Evolutionary conservation across 1,284 basidiomycete genomes (phyloP), one percentile per base, ranked within the genome.

Genomic region (Malassezia cuniculi): DNA sequence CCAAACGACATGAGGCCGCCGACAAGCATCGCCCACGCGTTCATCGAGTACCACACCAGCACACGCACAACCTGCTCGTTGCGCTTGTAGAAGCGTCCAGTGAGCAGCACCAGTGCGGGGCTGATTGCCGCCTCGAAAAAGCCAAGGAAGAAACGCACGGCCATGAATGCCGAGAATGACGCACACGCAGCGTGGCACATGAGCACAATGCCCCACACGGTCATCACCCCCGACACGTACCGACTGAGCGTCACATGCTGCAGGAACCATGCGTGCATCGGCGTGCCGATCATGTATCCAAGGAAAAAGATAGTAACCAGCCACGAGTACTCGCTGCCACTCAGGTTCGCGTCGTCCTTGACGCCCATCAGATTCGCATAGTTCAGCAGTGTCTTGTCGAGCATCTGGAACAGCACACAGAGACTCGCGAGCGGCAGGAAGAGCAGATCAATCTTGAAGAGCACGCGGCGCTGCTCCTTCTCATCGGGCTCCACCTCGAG

Each of bases 401-500:
- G 36, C 31, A 52, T 57, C 28, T 63, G 60, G 6, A 63, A 34
- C 6, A 56, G 27, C 10, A 57, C 53, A 3, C 48, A 34, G 8
- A 53, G n/a, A 35, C 46, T 55, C 43, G 63, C 52, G 5, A 65
- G 34, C 0, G 61, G 61, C 47, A 65, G 41, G 29, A 66, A 36
- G 27, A 50, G 24, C 29, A 21, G 8, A 48, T 66, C 63, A 34
- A 64, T 55, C 43, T 64, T 66, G 30, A 55, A 44, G 3, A 58
- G 35, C 6, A 60, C 52, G 4, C 30, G 27, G n/a, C 39, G 39
- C 32, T 41, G 35, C 22, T 60, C 60, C n/a, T n/a, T n/a, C n/a
- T n/a, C n/a, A n/a, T n/a, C n/a, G n/a, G n/a, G n/a, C n/a, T n/a
- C n/a, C n/a, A n/a, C n/a, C n/a, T n/a, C n/a, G n/a, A n/a, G n/a